phyloP scores from a whole-genome alignment of 352 stramenopile species.

The Phytophthora sp. region DNA sequence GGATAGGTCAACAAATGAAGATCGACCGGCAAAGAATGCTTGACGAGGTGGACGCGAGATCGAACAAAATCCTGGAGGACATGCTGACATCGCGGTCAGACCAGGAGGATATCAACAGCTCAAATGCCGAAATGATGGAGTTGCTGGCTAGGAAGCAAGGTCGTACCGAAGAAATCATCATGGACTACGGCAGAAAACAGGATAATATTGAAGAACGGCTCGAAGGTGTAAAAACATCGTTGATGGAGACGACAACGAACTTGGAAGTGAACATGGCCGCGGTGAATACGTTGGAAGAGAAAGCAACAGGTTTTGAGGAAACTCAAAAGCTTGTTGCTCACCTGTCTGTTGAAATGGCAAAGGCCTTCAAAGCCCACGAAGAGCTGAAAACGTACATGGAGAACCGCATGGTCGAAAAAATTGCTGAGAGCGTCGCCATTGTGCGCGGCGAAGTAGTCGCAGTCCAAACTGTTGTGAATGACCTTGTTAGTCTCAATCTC shows the following conservation, averaged over 20 bases:
- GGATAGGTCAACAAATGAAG: constrained; percentile 81
- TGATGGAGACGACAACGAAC: constrained; percentile 64
- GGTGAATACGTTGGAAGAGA: constrained; percentile 56
- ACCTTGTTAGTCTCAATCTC: constrained; percentile 62
- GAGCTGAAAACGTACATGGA: constrained; percentile 60
- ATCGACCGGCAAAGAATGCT: constrained; percentile 58
- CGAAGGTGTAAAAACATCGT: constrained; percentile 48
- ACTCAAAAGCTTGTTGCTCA: constrained; percentile 55
- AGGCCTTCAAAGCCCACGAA: constrained; percentile 44
- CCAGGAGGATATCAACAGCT: constrained; percentile 88
- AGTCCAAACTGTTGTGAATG: constrained; percentile 56
- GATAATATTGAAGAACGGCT: constrained; percentile 38
- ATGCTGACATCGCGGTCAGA: constrained; percentile 60
- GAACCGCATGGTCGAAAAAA: constrained; percentile 53
- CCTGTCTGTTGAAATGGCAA: constrained; percentile 49
- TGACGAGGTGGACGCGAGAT: constrained; percentile 60
- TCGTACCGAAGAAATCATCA: constrained; percentile 59
- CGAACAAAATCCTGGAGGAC: constrained; percentile 75
- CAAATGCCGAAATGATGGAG: constrained; percentile 70
- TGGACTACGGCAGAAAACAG: constrained; percentile 60
- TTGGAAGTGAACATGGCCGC: constrained; percentile 45
- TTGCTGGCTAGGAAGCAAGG: constrained; percentile 56
- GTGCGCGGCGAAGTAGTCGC: constrained; percentile 56
- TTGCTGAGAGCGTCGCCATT: constrained; percentile 55
- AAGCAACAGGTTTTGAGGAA: constrained; percentile 59